Base-by-base conservation (phyloP, 1,139 yeast species). In the Lodderomyces jiufengensis region DNA sequence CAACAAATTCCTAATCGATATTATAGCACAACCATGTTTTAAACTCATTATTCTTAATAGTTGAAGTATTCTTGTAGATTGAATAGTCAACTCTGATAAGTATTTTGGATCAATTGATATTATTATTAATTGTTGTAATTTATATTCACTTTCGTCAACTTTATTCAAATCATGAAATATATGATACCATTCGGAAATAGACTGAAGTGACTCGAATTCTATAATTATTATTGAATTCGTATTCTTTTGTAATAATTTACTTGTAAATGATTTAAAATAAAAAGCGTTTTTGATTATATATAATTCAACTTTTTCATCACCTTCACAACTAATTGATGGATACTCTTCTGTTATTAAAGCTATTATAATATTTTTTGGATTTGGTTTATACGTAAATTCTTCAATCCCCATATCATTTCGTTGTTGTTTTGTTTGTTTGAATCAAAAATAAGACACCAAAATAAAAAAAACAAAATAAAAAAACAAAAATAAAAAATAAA, bases 31-130 rank as follows among this genome's bases (percentile, higher is more conserved):
- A 0, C 68, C 73, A 47, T 73, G 73, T 25, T 65, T 59, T 33
- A 77, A 50, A 9, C 76, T 63, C 1, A 78, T 42, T 8, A 70
- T 55, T 27, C 95, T 63, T 22, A 80, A 45, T 30, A 65, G 49
- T 46, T 81, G 84, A 49, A 83, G 87, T 3, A 68, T 49, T 21
- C 45, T 46, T 9, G 62, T 50, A 22, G 51, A 47, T 9, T 42
- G 42, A 4, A 54, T 47, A 1, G 57, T 40, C 14, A 61, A 44
- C 28, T 16, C 29, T 2, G 13, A 11, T 3, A 32, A 8, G 15
- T 11, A 3, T 9, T 22, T 12, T 9, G 57, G 36, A 31, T 58
- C 54, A 16, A 59, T 33, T 10, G 55, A 27, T 4, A 57, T 37
- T 3, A 41, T 38, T 18, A 54, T 34, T 9, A 50, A 47, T 23